Conservation (phyloP, 163 green algal species). For the Picocystis sp. region DNA sequence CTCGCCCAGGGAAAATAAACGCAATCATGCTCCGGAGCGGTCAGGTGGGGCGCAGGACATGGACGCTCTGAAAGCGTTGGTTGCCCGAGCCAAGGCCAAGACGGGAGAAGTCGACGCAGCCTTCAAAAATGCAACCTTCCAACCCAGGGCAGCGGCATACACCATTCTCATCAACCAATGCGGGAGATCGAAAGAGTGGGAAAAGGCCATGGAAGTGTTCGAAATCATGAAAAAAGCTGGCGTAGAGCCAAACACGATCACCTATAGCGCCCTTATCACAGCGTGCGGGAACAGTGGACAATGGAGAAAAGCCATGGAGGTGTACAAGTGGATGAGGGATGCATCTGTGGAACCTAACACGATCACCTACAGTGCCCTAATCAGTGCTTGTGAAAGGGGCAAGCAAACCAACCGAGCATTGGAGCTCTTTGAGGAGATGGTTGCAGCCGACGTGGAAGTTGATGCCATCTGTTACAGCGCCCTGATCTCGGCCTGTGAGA, state of each 20-base stretch:
- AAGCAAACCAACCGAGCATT: slow-evolving; percentile 51
- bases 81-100: too few relatives aligned
- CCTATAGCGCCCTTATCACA: slow-evolving; percentile 28
- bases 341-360: slow-evolving; percentile 13
- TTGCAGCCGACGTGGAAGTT: slow-evolving; percentile 15
- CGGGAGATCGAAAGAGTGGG: slow-evolving; percentile 15
- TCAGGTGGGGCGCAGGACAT: too few relatives aligned
- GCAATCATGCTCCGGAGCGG: too few relatives aligned
- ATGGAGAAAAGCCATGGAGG: slow-evolving; percentile 16
- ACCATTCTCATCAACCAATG: slow-evolving; percentile 14
- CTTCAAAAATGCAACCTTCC: too few relatives aligned
- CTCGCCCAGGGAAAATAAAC: too few relatives aligned
- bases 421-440: slow-evolving; percentile 70
- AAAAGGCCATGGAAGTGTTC: slow-evolving; percentile 16
- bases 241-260: slow-evolving; percentile 14
- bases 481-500: slow-evolving; percentile 15
- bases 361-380: slow-evolving; percentile 58
- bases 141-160: slow-evolving; percentile 4
- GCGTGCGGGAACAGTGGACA: slow-evolving; percentile 9
- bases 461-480: slow-evolving; percentile 21
- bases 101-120: too few relatives aligned
- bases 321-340: slow-evolving; percentile 12
- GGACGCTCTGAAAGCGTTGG: too few relatives aligned
- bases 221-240: slow-evolving; percentile 19
- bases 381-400: slow-evolving; percentile 57